Percentiles rank a stretch among this genome's conserved stretches.
phyloP scores from a whole-genome alignment of 179 eudicot species.

The Patellifolia procumbens region DNA sequence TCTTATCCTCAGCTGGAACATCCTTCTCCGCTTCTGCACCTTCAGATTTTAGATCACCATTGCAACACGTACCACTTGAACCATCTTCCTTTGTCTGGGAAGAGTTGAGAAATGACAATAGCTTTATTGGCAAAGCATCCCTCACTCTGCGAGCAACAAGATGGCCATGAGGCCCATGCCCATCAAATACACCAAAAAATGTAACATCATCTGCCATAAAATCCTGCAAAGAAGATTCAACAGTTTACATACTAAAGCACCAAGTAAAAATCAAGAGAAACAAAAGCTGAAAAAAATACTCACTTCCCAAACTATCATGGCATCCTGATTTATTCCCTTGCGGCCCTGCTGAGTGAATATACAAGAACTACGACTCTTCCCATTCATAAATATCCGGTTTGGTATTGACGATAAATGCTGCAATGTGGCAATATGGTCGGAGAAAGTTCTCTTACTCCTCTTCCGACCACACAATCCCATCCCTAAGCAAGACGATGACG shows the following conservation, averaged over 20 bases:
- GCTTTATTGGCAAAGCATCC: conserved; percentile 73
- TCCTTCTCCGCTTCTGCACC: conserved; percentile 57
- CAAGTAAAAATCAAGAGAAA: conserved; percentile 6
- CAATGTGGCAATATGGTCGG: conserved; percentile 57
- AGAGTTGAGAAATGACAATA: conserved; percentile 60
- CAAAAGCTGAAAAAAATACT: conserved; percentile 26
- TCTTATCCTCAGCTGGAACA: conserved; percentile 43
- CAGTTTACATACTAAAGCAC: conserved; percentile 1
- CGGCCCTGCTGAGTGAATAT: conserved; percentile 97
- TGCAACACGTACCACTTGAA: conserved; percentile 49
- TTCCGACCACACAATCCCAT: conserved; percentile 50
- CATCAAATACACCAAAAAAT: conserved; percentile 88
- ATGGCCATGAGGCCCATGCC: conserved; percentile 98
- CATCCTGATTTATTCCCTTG: conserved; percentile 96
- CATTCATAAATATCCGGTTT: conserved; percentile 70
- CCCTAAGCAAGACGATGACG: conserved; percentile 56
- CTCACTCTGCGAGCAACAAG: conserved; percentile 95
- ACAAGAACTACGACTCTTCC: conserved; percentile 81
- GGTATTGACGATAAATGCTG: conserved; percentile 87
- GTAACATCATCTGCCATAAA: conserved; percentile 75
- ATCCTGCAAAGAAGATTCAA: conserved; percentile 51
- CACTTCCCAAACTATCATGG: conserved; percentile 99
- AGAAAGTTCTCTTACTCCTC: conserved; percentile 62
- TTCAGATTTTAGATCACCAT: conserved; percentile 48
- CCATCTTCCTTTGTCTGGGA: conserved; percentile 56